These are phyloP conservation scores for Begonia loranthoides DNA, from an alignment of 306 rosid species.

Conservation along the genomic window DNA sequence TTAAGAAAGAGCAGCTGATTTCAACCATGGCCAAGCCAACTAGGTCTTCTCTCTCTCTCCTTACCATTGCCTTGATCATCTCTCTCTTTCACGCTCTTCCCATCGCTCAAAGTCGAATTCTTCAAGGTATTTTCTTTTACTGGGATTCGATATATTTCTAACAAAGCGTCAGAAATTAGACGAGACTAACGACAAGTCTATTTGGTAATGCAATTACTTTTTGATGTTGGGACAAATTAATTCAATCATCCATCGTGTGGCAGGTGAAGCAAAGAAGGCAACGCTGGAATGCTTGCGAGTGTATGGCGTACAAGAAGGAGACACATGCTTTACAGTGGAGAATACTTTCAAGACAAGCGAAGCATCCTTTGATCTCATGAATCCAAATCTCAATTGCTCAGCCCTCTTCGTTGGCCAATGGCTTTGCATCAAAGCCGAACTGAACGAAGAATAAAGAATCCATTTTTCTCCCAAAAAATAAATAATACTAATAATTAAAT, in stretches of 20 bases:
- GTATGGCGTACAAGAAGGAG: constrained; percentile 19
- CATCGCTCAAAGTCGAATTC: background rate
- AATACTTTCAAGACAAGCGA: constrained; percentile 8
- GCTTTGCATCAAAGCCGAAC: too few species aligned
- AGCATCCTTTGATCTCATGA: constrained; percentile 7
- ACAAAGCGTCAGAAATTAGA: too few species aligned
- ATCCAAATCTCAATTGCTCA: constrained; percentile 32
- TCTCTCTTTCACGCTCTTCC: background rate
- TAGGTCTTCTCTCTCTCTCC: background rate
- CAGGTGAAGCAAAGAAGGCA: background rate
- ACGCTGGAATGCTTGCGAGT: constrained; percentile 10
- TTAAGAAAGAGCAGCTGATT: too few species aligned
- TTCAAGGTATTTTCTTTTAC: background rate
- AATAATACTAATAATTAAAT: too few species aligned
- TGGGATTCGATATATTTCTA: background rate
- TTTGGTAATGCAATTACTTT: background rate
- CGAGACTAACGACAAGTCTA: background rate
- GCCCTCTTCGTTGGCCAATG: constrained; percentile 29
- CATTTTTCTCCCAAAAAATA: too few species aligned
- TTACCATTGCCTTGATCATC: background rate
- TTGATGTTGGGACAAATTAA: background rate
- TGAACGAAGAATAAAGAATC: too few species aligned
- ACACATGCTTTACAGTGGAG: constrained; percentile 17
- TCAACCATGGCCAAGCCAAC: background rate
- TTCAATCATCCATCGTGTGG: background rate